These are phyloP conservation scores for Microcyclospora pomicola DNA, from an alignment of 2,329 filamentous ascomycete species.

Conservation along the genomic window DNA sequence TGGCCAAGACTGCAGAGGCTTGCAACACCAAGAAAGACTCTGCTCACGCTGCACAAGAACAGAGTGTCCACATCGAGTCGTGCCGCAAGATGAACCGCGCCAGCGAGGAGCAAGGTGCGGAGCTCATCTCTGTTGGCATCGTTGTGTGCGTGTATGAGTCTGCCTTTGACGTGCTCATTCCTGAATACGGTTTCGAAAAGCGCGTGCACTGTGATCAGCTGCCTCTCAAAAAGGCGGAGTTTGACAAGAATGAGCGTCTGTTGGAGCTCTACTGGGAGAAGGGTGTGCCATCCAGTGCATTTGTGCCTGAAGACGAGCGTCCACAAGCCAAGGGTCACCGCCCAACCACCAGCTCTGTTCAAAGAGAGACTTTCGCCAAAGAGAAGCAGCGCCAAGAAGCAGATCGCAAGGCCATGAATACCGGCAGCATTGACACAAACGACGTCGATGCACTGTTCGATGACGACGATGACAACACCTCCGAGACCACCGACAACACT, in stretches of 20 bases:
- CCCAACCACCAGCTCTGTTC: constrained; percentile 45
- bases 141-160: constrained; percentile 97
- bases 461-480: constrained; percentile 53
- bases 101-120: constrained; percentile 71
- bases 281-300: constrained; percentile 89
- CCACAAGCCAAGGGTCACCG: constrained; percentile 55
- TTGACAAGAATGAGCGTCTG: constrained; percentile 86
- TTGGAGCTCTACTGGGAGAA: constrained; percentile 99
- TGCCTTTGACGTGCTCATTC: constrained; percentile 94
- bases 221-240: constrained; percentile 97
- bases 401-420: constrained; percentile 85
- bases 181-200: constrained; percentile 98
- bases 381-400: constrained; percentile 83
- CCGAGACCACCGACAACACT: constrained; percentile 68
- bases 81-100: constrained; percentile 93
- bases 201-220: constrained; percentile 97
- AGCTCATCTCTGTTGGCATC: constrained; percentile 89
- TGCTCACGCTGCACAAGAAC: constrained; percentile 90
- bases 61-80: constrained; percentile 96
- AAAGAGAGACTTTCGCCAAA: constrained; percentile 67
- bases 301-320: constrained; percentile 91
- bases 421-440: constrained; percentile 82
- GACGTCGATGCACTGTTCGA: constrained; percentile 94
- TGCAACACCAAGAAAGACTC: constrained; percentile 99
- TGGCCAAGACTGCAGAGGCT: constrained; percentile 84